A percentile compares a stretch with the other conserved stretches of the same genome.
Conservation (phyloP, 129 eudicot genomes). For the Mikania micrantha region DNA sequence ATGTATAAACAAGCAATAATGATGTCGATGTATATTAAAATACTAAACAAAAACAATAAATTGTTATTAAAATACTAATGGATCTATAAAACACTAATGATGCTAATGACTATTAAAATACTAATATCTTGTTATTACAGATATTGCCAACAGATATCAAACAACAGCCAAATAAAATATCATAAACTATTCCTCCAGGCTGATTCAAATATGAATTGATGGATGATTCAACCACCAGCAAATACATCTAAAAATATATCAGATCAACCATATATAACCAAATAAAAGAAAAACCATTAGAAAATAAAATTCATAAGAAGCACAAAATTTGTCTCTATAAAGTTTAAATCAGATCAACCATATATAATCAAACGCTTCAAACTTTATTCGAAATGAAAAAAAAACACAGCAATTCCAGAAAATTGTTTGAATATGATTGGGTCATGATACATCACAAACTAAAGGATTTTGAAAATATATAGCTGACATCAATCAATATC, state of each 20-base stretch:
- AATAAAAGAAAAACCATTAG: no score
- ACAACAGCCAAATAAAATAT: conserved; percentile 18
- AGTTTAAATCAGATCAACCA: no score
- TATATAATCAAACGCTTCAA: neutral
- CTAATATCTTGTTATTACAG: neutral
- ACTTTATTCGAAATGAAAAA: no score
- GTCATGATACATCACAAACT: neutral
- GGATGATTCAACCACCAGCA: neutral
- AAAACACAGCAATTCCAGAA: no score
- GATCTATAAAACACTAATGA: no score
- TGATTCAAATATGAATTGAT: neutral
- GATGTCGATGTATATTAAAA: neutral
- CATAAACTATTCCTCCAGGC: conserved; percentile 2
- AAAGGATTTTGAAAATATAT: neutral
- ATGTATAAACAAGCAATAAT: conserved; percentile 1
- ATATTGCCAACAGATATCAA: conserved; percentile 4
- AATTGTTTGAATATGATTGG: neutral
- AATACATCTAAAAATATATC: no score
- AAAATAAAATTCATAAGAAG: neutral
- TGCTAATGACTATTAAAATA: neutral
- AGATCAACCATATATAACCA: no score
- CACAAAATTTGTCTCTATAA: no score
- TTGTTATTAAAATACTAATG: no score
- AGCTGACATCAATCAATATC: neutral
- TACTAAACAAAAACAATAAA: no score